phyloP scores from a whole-genome alignment of 1,284 basidiomycete genomes.

The Ceratobasidium sp. region DNA sequence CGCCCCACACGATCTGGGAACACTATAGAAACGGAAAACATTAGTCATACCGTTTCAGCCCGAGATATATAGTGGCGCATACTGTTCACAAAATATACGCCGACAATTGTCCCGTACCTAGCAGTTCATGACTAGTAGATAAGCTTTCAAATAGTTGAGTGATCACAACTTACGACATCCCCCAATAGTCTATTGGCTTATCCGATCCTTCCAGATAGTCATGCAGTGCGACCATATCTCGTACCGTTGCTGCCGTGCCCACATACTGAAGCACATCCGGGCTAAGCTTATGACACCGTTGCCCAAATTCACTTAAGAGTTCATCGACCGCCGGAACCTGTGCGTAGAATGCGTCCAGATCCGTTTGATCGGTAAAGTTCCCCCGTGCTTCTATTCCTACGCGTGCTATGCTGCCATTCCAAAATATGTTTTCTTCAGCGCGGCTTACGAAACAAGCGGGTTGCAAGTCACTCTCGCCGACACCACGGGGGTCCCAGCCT shows the following conservation, averaged over 20 bases:
- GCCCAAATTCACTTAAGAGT: slow-evolving; percentile 8
- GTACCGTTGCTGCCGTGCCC: slow-evolving; percentile 47
- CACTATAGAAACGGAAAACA: slow-evolving; percentile 1
- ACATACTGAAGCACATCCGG: slow-evolving; percentile 45
- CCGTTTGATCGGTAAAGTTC: slow-evolving; percentile 44
- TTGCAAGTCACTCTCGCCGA: slow-evolving; percentile 23
- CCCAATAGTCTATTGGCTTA: slow-evolving; percentile 47
- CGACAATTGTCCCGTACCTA: slow-evolving; percentile 51
- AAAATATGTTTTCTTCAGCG: slow-evolving; percentile 19
- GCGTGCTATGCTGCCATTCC: slow-evolving; percentile 19
- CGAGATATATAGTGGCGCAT: neutral
- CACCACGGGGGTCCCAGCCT: slow-evolving; percentile 51
- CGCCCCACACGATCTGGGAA: slow-evolving; percentile 47
- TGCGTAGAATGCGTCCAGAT: slow-evolving; percentile 46
- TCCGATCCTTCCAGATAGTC: slow-evolving; percentile 46
- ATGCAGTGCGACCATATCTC: slow-evolving; percentile 48
- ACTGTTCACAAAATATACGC: slow-evolving; percentile 49
- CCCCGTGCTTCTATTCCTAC: slow-evolving; percentile 47
- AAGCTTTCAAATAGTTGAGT: neutral
- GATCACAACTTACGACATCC: slow-evolving; percentile 40
- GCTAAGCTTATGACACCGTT: slow-evolving; percentile 44
- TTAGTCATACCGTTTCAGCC: neutral
- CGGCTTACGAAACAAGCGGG: slow-evolving; percentile 38
- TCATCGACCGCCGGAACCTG: slow-evolving; percentile 36
- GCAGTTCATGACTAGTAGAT: neutral